Evolutionary conservation across 805 yeast genomes (phyloP), one percentile per base, ranked within the genome.

Genomic region (Komagataella pastoris): DNA sequence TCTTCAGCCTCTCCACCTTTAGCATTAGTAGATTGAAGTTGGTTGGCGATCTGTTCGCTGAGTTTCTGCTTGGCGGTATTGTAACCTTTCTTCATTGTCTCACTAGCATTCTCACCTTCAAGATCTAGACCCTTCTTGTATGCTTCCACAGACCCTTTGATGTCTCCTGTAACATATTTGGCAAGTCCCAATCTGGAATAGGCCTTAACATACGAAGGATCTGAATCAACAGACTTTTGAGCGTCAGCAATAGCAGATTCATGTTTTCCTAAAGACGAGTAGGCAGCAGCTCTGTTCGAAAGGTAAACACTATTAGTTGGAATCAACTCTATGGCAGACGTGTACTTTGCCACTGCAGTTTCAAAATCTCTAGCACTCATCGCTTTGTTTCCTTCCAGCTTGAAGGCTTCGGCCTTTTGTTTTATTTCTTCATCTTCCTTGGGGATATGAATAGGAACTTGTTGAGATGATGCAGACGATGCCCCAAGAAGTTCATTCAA

Each of bases 231-330:
- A 46, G 99, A 96, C 52, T 73, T 72, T 60, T 85, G 76, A 24
- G 98, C 96, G 65, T 93, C 99, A 47, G 72, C 72, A 46, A 85
- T 77, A 2, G 99, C 98, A 55, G 76, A 71, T 14, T 79, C 84
- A 63, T 86, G 90, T 54, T 88, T 72, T 56, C 80, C 76, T 30
- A 77, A 61, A 5, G 96, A 87, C 8, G 96, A 85, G 68, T 86
- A 81, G 2, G 98, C 98, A 47, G 99, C 99, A 12, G 99, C 98
- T 63, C 99, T 81, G 71, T 93, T 93, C 43, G 98, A 89, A 55
- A 77, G 79, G 67, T 83, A 93, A 18, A 93, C 87, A 17, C 90
- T 89, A 65, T 88, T 89, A 17, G 74, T 66, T 52, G 89, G 80
- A 57, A 81, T 74, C 55, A 83, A 67, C 21, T 69, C 79, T 58